These are phyloP conservation scores for Orbilia ellipsospora DNA, from an alignment of 2,329 filamentous ascomycete species.

Conservation along the genomic window DNA sequence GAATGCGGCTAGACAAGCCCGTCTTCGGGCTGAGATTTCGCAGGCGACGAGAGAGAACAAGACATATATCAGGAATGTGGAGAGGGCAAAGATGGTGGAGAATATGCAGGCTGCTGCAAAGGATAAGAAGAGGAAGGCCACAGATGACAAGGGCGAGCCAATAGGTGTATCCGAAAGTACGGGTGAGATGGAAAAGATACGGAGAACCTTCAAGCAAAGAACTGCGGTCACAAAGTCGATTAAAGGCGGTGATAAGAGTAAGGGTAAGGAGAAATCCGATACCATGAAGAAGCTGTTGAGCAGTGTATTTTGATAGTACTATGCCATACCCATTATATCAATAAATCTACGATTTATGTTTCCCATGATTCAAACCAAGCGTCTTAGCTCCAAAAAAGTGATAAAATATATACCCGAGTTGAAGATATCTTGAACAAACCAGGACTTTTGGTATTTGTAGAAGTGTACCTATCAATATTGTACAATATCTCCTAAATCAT, in stretches of 20 bases:
- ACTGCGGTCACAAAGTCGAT: conserved; percentile 68
- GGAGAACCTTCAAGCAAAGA: conserved; percentile 75
- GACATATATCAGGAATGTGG: conserved; percentile 81
- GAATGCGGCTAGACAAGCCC: conserved; percentile 79
- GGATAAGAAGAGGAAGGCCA: conserved; percentile 64
- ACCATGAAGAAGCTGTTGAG: conserved; percentile 71
- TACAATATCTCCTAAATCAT: conserved; percentile 5
- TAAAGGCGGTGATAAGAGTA: conserved; percentile 56
- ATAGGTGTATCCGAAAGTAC: conserved; percentile 51
- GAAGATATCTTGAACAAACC: background rate
- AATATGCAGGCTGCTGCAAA: conserved; percentile 72
- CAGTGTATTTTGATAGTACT: conserved; percentile 71
- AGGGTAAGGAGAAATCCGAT: conserved; percentile 66
- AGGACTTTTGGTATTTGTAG: conserved; percentile 50
- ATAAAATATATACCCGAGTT: no score
- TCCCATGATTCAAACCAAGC: no score
- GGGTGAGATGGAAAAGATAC: conserved; percentile 61
- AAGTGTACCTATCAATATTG: conserved; percentile 19
- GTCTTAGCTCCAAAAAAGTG: no score
- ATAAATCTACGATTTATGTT: no score
- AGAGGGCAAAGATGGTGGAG: conserved; percentile 81
- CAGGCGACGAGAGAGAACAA: conserved; percentile 82
- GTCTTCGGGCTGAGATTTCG: conserved; percentile 81
- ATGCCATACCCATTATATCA: background rate
- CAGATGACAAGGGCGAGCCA: conserved; percentile 57